Base-by-base conservation (phyloP, 495 filamentous ascomycete species). In the Entonaema liquescens region DNA sequence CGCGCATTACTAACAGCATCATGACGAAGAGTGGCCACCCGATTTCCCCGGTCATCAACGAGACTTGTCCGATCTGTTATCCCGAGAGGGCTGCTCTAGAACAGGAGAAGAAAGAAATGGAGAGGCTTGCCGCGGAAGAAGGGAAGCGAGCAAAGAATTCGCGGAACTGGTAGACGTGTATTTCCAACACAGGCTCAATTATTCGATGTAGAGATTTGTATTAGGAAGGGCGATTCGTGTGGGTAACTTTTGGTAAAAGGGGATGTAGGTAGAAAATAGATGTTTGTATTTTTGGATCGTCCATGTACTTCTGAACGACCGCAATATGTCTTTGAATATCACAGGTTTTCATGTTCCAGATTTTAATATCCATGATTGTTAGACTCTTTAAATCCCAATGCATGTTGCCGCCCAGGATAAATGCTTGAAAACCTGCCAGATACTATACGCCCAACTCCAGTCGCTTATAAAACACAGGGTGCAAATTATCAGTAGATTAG, bases 401-500 rank as follows among this genome's bases (percentile, higher is more conserved):
- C n/a, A n/a, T n/a, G n/a, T n/a, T n/a, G n/a, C n/a, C n/a, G n/a
- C n/a, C n/a, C n/a, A n/a, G n/a, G n/a, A n/a, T n/a, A n/a, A n/a
- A n/a, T n/a, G n/a, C n/a, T n/a, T n/a, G n/a, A n/a, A n/a, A n/a
- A n/a, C n/a, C n/a, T n/a, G n/a, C n/a, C n/a, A n/a, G n/a, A n/a
- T 31, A 7, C 29, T 31, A 31, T 31, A 50, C 44, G 44, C 44
- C 49, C 19, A 47, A 47, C 42, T 23, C 42, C 17, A 47, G 11
- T 23, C 42, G 19, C 42, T 31, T 33, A 47, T 17, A 35, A 7
- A 35, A 23, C 21, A 3, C 1, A 25, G 44, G 11, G 33, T 9
- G 13, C 5, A 33, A 9, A 55, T 5, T n/a, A 31, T 73, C 70
- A 83, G 56, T 79, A 82, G 29, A 83, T 83, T 19, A 81, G 68